Conservation (phyloP, 2,329 filamentous ascomycete species). For the Seiridium unicorne region DNA sequence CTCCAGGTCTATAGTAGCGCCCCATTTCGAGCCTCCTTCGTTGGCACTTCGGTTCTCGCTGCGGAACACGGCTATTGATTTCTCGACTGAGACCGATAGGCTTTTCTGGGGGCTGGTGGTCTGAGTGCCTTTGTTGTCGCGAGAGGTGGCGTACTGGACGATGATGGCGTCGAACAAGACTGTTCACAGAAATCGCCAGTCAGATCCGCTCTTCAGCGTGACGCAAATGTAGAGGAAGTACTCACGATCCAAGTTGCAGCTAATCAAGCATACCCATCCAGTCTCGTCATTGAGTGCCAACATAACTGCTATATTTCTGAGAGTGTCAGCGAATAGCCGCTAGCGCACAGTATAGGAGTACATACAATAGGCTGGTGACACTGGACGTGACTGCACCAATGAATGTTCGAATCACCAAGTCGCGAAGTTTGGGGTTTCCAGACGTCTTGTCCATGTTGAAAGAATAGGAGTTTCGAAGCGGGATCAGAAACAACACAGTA, state of each 20-base stretch:
- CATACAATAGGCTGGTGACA: constrained; percentile 56
- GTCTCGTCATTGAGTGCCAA: constrained; percentile 60
- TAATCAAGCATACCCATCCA: constrained; percentile 65
- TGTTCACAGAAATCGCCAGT: constrained; percentile 19
- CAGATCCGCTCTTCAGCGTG: not conserved
- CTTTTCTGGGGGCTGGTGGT: not conserved
- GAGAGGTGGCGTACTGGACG: constrained; percentile 59
- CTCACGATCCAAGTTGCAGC: constrained; percentile 62
- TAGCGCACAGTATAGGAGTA: not conserved
- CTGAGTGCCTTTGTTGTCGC: constrained; percentile 35
- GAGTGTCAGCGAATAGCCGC: not conserved
- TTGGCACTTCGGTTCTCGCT: not conserved
- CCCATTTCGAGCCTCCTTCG: not conserved
- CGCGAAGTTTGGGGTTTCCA: not conserved
- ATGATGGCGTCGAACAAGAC: constrained; percentile 60
- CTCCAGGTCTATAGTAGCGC: not conserved
- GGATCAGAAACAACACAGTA: constrained; percentile 60
- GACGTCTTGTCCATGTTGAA: not conserved
- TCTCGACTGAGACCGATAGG: not conserved
- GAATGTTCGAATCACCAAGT: constrained; percentile 48
- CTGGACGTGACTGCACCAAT: constrained; percentile 57
- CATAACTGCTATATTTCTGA: constrained; percentile 49
- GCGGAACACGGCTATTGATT: not conserved
- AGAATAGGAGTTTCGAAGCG: constrained; percentile 37
- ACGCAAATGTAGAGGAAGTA: constrained; percentile 1